Base-by-base conservation (phyloP, 2,329 filamentous ascomycete species). In the Aspergillus neoniger region DNA sequence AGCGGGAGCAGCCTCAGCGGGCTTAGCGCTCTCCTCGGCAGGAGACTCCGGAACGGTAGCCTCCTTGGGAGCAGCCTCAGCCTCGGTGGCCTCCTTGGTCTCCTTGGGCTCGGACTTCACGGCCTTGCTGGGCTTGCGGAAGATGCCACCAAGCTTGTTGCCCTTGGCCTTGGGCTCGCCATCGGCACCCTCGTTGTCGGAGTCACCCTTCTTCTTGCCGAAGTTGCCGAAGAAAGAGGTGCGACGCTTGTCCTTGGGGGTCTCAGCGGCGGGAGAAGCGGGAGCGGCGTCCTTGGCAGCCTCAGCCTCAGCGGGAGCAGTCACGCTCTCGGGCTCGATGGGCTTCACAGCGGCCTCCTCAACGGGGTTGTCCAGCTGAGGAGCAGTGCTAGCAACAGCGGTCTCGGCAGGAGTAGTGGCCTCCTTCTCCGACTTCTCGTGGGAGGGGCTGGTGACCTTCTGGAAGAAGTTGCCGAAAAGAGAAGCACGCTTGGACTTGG, bases 381-480 rank as follows among this genome's bases (percentile, higher is more conserved):
- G 80, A 68, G 80, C 80, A 60, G 79, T 80, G 69, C 78, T 78
- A 57, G 82, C 79, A 50, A 81, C 80, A 50, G 77, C 63, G 5
- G 77, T 73, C 69, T 82, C 81, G 52, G 79, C 74, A 47, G 80
- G 77, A 55, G 82, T 79, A 68, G 82, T 77, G 49, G 73, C 74
- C 63, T 83, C 80, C 69, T 80, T 80, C 69, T 81, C 78, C 14
- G 75, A 72, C 72, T 81, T 81, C 72, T 80, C 78, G 49, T 76
- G 72, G 57, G 73, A 73, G 32, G 79, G 78, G 73, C 75, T 80
- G 63, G 73, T 71, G 53, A 80, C 76, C 84, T 94, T 94, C 85
- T 91, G 90, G 79, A 84, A 85, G 74, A 91, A 87, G 72, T 87
- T 88, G 70, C 86, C 87, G 79, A 96, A 96, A 72, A 93, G 88